Conservation (phyloP, 2,329 filamentous ascomycete species). For the Trichoderma gracile region DNA sequence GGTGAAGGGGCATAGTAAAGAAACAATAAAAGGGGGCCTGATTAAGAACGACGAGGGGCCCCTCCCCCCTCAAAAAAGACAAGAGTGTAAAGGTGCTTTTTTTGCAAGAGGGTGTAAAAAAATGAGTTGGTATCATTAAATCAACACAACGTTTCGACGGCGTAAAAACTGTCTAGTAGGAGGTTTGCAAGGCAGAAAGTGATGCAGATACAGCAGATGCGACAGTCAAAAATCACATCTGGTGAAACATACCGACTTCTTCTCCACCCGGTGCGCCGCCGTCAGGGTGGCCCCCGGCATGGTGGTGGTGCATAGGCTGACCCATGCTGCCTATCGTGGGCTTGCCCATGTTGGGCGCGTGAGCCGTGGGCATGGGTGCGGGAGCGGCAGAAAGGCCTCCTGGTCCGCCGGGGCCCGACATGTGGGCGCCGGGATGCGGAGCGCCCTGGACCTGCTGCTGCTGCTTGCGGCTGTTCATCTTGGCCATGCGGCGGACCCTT, state of each 20-base stretch:
- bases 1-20: slow-evolving; percentile 30
- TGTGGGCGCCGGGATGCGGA: slow-evolving; percentile 60
- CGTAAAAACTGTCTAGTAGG: slow-evolving; percentile 31
- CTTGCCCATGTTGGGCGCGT: slow-evolving; percentile 61
- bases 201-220: slow-evolving; percentile 45
- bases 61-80: slow-evolving; percentile 28
- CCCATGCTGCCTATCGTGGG: slow-evolving; percentile 68
- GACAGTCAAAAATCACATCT: slow-evolving; percentile 66
- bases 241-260: slow-evolving; percentile 98
- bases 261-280: slow-evolving; percentile 67
- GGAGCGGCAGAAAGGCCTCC: slow-evolving; percentile 64
- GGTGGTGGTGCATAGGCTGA: slow-evolving; percentile 68
- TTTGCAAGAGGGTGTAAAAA: slow-evolving; percentile 19
- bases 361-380: slow-evolving; percentile 61
- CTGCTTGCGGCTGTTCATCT: slow-evolving; percentile 85
- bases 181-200: slow-evolving; percentile 31
- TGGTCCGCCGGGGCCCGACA: slow-evolving; percentile 67
- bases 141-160: slow-evolving; percentile 37
- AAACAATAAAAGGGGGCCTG: slow-evolving; percentile 30
- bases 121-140: slow-evolving; percentile 44
- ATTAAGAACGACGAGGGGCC: slow-evolving; percentile 21
- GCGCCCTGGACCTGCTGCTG: slow-evolving; percentile 59
- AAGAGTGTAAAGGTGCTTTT: slow-evolving; percentile 32
- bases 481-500: slow-evolving; percentile 90
- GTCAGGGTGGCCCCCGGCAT: slow-evolving; percentile 41